Base-by-base conservation (phyloP, 768 basidiomycete genomes). In the Podaxis pistillaris region DNA sequence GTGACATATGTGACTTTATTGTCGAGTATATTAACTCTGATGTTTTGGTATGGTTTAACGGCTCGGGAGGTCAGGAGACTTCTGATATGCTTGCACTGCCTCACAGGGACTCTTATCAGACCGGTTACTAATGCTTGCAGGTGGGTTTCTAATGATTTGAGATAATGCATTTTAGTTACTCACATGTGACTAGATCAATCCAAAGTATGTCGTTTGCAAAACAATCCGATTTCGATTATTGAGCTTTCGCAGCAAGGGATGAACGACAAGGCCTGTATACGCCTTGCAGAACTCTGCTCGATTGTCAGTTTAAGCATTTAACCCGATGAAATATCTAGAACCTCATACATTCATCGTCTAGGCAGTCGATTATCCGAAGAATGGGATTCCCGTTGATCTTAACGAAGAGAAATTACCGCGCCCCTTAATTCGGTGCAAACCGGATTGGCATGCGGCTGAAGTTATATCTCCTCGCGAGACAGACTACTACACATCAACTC, bases 21-120 rank as follows among this genome's bases (percentile, higher is more conserved):
- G 85, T 92, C 13, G 86, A 94, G 67, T 94, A 93, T 60, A 91
- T 94, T 70, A 82, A 90, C 65, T 91, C 91, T 0, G 91, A 94
- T 68, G 83, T 92, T 47, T 73, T 92, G 81, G 90, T 91, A 73
- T 19, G 81, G 22, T 17, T 12, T 22, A 22, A 50, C 13, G 24
- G 12, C 49, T 15, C 3, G 19, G 13, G 22, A 11, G 49, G 13
- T 11, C 9, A 13, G 12, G 9, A 22, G 49, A 22, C 11, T 15
- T 50, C 24, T 50, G 22, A 50, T 24, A 8, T 44, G 22, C 13
- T 13, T 9, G 49, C 24, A 4, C 11, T 26, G 7, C 13, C 62
- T 41, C 41, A 12, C 60, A 91, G 90, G 90, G 91, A 9, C 75
- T 93, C 8, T 66, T 93, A 17, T 86, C 90, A 1, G 83, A 84